Percentiles rank a stretch among this genome's conserved stretches.
phyloP scores from a whole-genome alignment of 2,329 filamentous ascomycete species.

The Phaeomoniella chlamydospora region DNA sequence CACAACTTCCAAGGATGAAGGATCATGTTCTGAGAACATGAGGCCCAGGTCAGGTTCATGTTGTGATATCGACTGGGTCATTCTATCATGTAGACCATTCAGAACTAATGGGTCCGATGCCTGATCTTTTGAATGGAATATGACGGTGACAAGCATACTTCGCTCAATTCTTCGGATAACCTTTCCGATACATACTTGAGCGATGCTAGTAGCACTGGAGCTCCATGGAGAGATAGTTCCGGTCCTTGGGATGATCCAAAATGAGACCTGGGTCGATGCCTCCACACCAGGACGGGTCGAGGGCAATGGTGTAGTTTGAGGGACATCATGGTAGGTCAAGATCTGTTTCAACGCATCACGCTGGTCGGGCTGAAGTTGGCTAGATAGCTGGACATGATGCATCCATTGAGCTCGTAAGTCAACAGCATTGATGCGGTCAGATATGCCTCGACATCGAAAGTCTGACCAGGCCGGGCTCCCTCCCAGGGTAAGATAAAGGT shows the following conservation, averaged over 20 bases:
- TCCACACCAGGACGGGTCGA: slow-evolving; percentile 26
- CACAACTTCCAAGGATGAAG: slow-evolving; percentile 56
- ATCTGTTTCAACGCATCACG: slow-evolving; percentile 41
- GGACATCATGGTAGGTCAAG: slow-evolving; percentile 41
- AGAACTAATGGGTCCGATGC: slow-evolving; percentile 41
- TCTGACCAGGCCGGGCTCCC: slow-evolving; percentile 22
- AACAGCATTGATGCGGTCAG: slow-evolving; percentile 23
- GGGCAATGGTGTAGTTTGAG: slow-evolving; percentile 18
- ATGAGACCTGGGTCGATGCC: slow-evolving; percentile 35
- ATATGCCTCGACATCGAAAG: slow-evolving; percentile 27
- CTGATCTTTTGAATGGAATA: slow-evolving; percentile 40
- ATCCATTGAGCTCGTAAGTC: slow-evolving; percentile 32
- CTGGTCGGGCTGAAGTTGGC: slow-evolving; percentile 30
- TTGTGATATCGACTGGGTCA: slow-evolving; percentile 73
- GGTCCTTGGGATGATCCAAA: slow-evolving; percentile 67
- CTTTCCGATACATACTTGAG: slow-evolving; percentile 69
- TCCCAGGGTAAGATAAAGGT: not conserved
- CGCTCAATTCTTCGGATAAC: slow-evolving; percentile 70
- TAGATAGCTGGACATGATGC: slow-evolving; percentile 52
- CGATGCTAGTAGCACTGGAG: slow-evolving; percentile 87
- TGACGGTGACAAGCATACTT: slow-evolving; percentile 60
- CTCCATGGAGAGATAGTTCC: slow-evolving; percentile 89
- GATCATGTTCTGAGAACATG: slow-evolving; percentile 64
- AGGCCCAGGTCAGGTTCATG: slow-evolving; percentile 52
- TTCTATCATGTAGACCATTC: slow-evolving; percentile 72